These are phyloP conservation scores for Tolypocladium guangdongense DNA, from an alignment of 2,329 filamentous ascomycete species.

Conservation along the genomic window DNA sequence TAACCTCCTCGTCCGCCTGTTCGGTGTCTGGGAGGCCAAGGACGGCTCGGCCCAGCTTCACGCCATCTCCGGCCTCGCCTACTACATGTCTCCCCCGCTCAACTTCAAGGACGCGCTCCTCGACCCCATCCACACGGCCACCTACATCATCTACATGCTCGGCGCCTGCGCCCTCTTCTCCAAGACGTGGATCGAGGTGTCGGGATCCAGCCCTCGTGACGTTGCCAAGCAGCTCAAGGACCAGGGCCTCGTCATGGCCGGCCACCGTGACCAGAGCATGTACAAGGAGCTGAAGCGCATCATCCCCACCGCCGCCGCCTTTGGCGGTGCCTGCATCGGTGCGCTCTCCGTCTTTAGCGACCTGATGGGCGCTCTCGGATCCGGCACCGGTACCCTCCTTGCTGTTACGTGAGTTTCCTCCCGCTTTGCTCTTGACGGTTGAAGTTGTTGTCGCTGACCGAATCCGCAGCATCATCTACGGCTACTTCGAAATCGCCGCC, in stretches of 20 bases:
- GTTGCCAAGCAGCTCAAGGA: constrained; percentile 99
- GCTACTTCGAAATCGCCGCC: constrained; percentile 98
- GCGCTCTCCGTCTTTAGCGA: constrained; percentile 92
- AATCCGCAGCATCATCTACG: constrained; percentile 81
- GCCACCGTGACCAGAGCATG: constrained; percentile 99
- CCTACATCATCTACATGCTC: constrained; percentile 97
- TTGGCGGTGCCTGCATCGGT: constrained; percentile 98
- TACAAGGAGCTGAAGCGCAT: constrained; percentile 99
- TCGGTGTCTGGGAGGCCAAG: constrained; percentile 97
- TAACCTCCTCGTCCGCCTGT: constrained; percentile 93
- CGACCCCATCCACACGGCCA: constrained; percentile 89
- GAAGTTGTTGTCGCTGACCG: neutral
- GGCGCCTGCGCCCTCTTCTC: constrained; percentile 96
- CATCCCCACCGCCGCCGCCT: constrained; percentile 94
- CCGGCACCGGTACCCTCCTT: constrained; percentile 93
- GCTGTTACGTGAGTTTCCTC: constrained; percentile 82
- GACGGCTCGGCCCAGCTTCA: constrained; percentile 94
- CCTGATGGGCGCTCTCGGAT: constrained; percentile 89
- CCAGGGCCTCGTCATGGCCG: constrained; percentile 97
- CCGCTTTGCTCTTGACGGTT: neutral
- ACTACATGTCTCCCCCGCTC: constrained; percentile 98
- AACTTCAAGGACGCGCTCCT: constrained; percentile 96
- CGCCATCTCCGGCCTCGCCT: constrained; percentile 85
- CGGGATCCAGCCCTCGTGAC: constrained; percentile 91
- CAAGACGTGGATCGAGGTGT: constrained; percentile 99